Evolutionary conservation across 192 early-diverging fungal genomes (phyloP).

Genomic region (Dispira simplex): DNA sequence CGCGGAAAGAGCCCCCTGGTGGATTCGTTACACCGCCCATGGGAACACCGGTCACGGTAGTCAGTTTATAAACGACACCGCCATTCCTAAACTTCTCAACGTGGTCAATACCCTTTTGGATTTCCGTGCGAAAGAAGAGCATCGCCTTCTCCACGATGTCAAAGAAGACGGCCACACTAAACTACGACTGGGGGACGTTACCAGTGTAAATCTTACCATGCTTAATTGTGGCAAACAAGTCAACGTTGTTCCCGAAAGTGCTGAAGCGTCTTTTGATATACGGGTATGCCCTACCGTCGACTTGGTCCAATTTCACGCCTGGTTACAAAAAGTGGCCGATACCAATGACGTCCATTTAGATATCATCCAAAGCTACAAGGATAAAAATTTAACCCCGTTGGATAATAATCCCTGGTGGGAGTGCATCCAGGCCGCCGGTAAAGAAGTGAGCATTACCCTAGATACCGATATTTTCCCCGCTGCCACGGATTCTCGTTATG

Average conservation of each 20-base stretch:
- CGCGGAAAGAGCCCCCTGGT: conserved; percentile 75
- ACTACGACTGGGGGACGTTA: conserved; percentile 60
- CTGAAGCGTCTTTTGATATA: conserved; percentile 53
- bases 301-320: conserved; percentile 38
- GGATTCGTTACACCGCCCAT: conserved; percentile 51
- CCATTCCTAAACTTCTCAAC: conserved; percentile 45
- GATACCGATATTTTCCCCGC: conserved; percentile 74
- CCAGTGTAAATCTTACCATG: conserved; percentile 64
- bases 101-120: conserved; percentile 52
- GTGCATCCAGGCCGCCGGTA: conserved; percentile 35
- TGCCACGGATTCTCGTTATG: conserved; percentile 62
- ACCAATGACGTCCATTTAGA: conserved; percentile 36
- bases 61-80: conserved; percentile 63
- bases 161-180: conserved; percentile 29
- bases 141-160: conserved; percentile 38
- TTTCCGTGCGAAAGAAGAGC: conserved; percentile 37
- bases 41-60: conserved; percentile 72
- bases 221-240: conserved; percentile 54
- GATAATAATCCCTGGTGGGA: conserved; percentile 54
- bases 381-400: conserved; percentile 33
- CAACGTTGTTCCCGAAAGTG: conserved; percentile 67
- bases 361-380: conserved; percentile 43
- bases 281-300: conserved; percentile 54
- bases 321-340: conserved; percentile 17
- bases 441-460: conserved; percentile 32